Base-by-base conservation (phyloP, 257 asterid species). In the Scutellaria galericulata region DNA sequence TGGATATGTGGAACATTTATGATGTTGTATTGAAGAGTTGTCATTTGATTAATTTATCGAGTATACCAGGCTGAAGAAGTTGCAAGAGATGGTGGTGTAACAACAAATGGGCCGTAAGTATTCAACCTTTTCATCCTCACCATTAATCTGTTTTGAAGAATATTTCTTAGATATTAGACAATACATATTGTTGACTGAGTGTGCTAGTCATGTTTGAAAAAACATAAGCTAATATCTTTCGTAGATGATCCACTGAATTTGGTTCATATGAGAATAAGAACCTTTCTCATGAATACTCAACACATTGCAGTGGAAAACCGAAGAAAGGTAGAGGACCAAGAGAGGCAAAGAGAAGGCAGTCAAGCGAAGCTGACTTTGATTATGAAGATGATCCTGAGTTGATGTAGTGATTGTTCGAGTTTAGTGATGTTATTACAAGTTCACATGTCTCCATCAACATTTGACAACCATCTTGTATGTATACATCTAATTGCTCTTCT, bases 381-480 rank as follows among this genome's bases (percentile, higher is more conserved):
- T 90, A 95, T 74, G 99, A 95, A 78, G 99, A 95, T 57, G 99
- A 95, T 76, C 87, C 93, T 7, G 99, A 95, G 83, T 15, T 90
- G 75, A 86, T 92, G 89, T 91, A 87, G 80, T 65, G 47, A 37
- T 24, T 75, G 68, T 8, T 74, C 31, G 12, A 8, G 12, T 44
- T 44, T 7, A 0, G 48, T 9, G 48, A 0, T 9, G 1, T 42
- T 42, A 42, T 6, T 42, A 70, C 62, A 50, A 53, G n/a, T 37
- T 54, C 27, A 55, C 40, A 4, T 55, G 27, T 55, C 5, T 22
- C 61, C 61, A 22, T 55, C 39, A 55, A 55, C 5, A 20, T 54
- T 20, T 54, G 18, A 54, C 60, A 31, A 54, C 24, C 13, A 24
- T 54, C 24, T 54, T 54, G 60, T 18, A 54, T 54, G 60, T 54